Conservation (phyloP, 2,329 filamentous ascomycete species). For the Colletotrichum orbiculare region DNA sequence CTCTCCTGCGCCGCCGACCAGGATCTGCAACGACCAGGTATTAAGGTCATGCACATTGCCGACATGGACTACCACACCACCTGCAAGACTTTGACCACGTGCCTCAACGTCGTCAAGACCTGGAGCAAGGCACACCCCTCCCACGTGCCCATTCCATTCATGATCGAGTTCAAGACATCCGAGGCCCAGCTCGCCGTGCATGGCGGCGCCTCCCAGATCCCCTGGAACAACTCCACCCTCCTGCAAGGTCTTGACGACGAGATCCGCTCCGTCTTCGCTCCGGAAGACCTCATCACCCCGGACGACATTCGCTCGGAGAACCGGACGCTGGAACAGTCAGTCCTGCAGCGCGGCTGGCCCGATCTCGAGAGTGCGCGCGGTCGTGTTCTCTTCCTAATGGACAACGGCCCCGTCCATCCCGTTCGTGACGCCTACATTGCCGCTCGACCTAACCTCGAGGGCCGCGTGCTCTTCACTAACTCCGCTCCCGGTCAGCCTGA, state of each 20-base stretch:
- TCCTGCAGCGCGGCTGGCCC: slow-evolving; percentile 61
- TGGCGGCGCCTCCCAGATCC: slow-evolving; percentile 50
- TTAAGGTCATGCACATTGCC: slow-evolving; percentile 63
- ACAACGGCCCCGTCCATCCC: slow-evolving; percentile 55
- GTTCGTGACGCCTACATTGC: slow-evolving; percentile 52
- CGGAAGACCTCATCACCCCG: slow-evolving; percentile 55
- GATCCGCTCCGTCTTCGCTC: slow-evolving; percentile 55
- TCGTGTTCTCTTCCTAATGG: slow-evolving; percentile 61
- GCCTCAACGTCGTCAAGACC: slow-evolving; percentile 53
- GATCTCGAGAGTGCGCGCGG: slow-evolving; percentile 55
- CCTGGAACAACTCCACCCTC: slow-evolving; percentile 54
- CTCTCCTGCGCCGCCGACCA: slow-evolving; percentile 51
- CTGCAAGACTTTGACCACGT: slow-evolving; percentile 58
- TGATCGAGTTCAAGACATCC: slow-evolving; percentile 60
- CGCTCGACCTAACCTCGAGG: slow-evolving; percentile 49
- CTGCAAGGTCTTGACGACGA: slow-evolving; percentile 58
- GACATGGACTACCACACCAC: slow-evolving; percentile 58
- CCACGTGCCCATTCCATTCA: slow-evolving; percentile 59
- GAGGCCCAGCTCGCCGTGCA: slow-evolving; percentile 37
- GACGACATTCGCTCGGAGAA: slow-evolving; percentile 55
- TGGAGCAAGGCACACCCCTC: slow-evolving; percentile 56
- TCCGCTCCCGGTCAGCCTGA: slow-evolving; percentile 55
- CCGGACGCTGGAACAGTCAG: slow-evolving; percentile 57
- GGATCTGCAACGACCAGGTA: slow-evolving; percentile 53
- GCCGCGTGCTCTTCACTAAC: slow-evolving; percentile 61